Conservation (phyloP, 768 basidiomycete genomes). For the Porphyrellus cyaneotinctus region DNA sequence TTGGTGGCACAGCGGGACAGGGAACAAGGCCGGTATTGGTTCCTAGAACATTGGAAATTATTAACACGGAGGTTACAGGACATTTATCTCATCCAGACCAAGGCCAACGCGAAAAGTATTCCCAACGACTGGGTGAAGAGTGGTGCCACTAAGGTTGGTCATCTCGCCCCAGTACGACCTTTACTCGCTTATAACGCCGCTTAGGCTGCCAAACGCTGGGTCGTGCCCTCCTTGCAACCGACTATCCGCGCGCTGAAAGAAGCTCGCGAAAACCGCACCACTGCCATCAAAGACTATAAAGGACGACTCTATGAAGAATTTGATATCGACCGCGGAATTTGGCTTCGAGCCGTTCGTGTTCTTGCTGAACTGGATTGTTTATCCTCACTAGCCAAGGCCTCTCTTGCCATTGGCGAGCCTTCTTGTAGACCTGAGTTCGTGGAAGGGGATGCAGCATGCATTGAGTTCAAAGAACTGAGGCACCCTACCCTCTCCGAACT, state of each 20-base stretch:
- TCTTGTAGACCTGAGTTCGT: conserved; percentile 89
- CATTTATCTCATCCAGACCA: conserved; percentile 83
- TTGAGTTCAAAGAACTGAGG: conserved; percentile 86
- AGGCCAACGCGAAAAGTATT: conserved; percentile 54
- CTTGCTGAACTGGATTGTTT: conserved; percentile 97
- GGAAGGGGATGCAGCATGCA: conserved; percentile 69
- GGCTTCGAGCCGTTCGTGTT: conserved; percentile 80
- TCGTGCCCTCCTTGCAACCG: conserved; percentile 65
- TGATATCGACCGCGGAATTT: conserved; percentile 72
- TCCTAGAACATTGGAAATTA: background rate
- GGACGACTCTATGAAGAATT: conserved; percentile 76
- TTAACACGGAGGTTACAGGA: conserved; percentile 48
- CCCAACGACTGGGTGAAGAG: conserved; percentile 83
- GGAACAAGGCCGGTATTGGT: conserved; percentile 60
- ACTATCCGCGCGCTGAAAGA: conserved; percentile 86
- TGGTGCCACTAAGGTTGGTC: conserved; percentile 69
- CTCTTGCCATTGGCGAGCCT: conserved; percentile 87
- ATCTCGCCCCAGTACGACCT: background rate
- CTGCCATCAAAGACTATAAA: conserved; percentile 81
- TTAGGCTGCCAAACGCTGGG: conserved; percentile 73
- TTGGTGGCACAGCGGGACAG: conserved; percentile 76
- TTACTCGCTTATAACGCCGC: background rate
- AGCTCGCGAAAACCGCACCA: conserved; percentile 82
- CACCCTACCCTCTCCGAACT: conserved; percentile 78
- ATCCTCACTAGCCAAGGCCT: conserved; percentile 86